Evolutionary conservation across 352 stramenopile species (phyloP).

Genomic region (Globisporangium spiculum): DNA sequence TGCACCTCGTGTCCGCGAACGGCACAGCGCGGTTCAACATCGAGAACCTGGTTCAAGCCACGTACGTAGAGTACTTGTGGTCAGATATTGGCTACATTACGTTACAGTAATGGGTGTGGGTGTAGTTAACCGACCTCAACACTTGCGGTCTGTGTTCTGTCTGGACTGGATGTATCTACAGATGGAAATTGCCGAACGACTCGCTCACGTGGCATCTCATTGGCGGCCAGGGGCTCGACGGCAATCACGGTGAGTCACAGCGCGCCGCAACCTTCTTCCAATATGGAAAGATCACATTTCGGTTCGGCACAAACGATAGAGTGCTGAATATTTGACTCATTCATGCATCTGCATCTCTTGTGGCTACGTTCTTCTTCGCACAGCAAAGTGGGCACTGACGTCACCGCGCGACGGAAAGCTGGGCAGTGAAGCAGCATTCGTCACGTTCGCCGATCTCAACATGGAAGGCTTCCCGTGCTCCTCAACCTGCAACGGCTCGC

Average conservation of each 20-base stretch:
- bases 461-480: conserved; percentile 86
- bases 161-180: conserved; percentile 8
- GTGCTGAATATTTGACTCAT: background rate
- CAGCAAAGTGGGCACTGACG: conserved; percentile 71
- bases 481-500: conserved; percentile 59
- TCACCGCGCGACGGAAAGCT: conserved; percentile 33
- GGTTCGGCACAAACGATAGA: background rate
- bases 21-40: conserved; percentile 68
- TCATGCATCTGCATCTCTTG: background rate
- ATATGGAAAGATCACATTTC: background rate
- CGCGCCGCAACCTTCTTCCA: background rate
- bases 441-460: conserved; percentile 77
- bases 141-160: background rate
- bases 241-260: conserved; percentile 56
- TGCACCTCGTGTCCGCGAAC: conserved; percentile 33
- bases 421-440: conserved; percentile 24
- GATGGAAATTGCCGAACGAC: conserved; percentile 32
- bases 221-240: conserved; percentile 39
- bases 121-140: background rate
- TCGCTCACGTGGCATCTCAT: conserved; percentile 67
- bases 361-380: too few species aligned
- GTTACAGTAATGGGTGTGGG: background rate
- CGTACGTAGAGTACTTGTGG: conserved; percentile 20
- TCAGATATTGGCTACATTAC: background rate
- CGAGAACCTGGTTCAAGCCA: conserved; percentile 72